Evolutionary conservation across 768 basidiomycete species (phyloP).

Genomic region (Clathrus columnatus): DNA sequence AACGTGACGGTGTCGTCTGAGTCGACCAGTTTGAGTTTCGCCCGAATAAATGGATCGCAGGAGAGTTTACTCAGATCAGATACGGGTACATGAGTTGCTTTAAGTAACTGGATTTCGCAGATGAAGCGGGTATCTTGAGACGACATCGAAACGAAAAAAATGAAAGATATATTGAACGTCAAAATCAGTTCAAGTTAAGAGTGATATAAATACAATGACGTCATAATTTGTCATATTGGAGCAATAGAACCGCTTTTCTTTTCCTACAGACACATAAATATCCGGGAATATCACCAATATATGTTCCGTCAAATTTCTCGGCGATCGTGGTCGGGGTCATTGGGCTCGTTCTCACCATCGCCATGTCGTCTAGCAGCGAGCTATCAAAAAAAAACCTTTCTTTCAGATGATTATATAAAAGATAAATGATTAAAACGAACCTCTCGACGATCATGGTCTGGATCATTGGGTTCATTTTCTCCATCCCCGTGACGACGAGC

Average conservation of each 20-base stretch:
- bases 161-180: not conserved
- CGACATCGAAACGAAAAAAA: not conserved
- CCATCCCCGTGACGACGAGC: not conserved
- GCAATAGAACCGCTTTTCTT: no score
- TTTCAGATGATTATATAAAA: no score
- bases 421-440: not conserved
- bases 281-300: no score
- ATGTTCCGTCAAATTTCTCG: no score
- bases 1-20: slow-evolving; percentile 12
- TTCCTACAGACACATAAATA: no score
- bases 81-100: not conserved
- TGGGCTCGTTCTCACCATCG: not conserved
- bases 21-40: slow-evolving; percentile 12
- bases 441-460: not conserved
- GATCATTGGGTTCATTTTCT: not conserved
- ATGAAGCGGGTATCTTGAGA: not conserved
- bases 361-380: not conserved
- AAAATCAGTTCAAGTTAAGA: not conserved
- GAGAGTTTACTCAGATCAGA: slow-evolving; percentile 19
- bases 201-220: not conserved
- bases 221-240: not conserved
- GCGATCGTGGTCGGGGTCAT: no score
- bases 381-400: no score
- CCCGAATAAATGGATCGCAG: slow-evolving; percentile 21
- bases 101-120: not conserved